These are phyloP conservation scores for Gnaphalium uliginosum DNA, from an alignment of 129 eudicot species.

Conservation along the genomic window DNA sequence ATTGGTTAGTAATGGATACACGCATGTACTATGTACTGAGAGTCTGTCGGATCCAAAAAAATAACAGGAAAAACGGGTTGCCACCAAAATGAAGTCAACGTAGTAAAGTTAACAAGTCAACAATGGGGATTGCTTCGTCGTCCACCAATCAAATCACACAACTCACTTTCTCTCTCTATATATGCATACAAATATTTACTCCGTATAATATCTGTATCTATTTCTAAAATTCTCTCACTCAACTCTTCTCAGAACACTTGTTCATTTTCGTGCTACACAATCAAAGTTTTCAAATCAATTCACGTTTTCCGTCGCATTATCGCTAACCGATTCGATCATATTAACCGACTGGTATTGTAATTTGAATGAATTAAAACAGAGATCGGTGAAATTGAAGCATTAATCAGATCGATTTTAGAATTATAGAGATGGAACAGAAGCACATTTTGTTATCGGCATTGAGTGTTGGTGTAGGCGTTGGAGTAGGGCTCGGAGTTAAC, in stretches of 20 bases:
- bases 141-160: not conserved
- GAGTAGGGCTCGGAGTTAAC: slow-evolving; percentile 85
- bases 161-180: not conserved
- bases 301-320: not conserved
- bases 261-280: not conserved
- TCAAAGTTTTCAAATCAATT: not conserved
- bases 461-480: slow-evolving; percentile 93
- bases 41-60: slow-evolving; percentile 1
- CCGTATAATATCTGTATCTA: not conserved
- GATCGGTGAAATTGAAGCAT: slow-evolving; percentile 11
- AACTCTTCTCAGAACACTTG: not conserved
- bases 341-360: not conserved
- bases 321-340: not conserved
- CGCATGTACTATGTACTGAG: not conserved
- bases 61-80: slow-evolving; percentile 24
- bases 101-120: slow-evolving; percentile 1
- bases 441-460: slow-evolving; percentile 81
- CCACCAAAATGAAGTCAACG: slow-evolving; percentile 34
- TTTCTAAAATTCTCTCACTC: not conserved
- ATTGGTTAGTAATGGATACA: no score
- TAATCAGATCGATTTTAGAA: slow-evolving; percentile 14
- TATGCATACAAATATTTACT: not conserved
- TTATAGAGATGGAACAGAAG: slow-evolving; percentile 75
- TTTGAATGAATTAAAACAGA: not conserved
- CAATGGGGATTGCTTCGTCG: not conserved